Percentiles rank a stretch among this genome's conserved stretches.
phyloP scores from a whole-genome alignment of 495 filamentous ascomycete species.

The Penicillium bialowiezense region DNA sequence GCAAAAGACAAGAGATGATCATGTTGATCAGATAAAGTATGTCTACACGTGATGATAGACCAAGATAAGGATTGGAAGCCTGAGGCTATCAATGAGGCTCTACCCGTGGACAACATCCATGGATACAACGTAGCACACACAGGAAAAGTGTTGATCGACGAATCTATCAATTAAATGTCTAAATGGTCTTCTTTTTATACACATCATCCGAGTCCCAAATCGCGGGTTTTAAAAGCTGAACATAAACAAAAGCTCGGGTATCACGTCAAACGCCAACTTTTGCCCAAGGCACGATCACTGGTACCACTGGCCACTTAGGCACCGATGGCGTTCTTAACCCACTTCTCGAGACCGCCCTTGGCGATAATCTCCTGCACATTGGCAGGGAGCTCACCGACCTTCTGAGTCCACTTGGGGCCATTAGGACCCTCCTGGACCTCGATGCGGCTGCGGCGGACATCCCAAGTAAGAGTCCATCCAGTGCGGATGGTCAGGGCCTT shows the following conservation, averaged over 20 bases:
- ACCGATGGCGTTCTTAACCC: constrained; percentile 62
- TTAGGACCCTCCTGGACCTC: constrained; percentile 64
- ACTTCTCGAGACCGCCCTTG: constrained; percentile 69
- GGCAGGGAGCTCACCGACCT: constrained; percentile 79
- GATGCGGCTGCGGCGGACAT: constrained; percentile 70
- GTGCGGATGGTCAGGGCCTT: constrained; percentile 75
- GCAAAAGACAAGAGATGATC: neutral
- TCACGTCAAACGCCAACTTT: neutral
- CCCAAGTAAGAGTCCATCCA: constrained; percentile 87
- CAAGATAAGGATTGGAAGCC: neutral
- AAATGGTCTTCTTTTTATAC: neutral
- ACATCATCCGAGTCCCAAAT: neutral
- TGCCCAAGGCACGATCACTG: neutral
- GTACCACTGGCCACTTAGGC: neutral
- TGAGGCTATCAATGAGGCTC: neutral
- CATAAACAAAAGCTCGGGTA: neutral
- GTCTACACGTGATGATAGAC: neutral
- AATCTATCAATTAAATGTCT: neutral
- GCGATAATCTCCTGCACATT: constrained; percentile 92
- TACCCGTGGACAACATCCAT: no score
- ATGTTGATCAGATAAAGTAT: neutral
- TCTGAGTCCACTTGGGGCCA: constrained; percentile 67
- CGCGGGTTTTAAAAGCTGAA: neutral
- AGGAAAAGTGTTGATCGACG: neutral
- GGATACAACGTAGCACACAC: no score